Conservation (phyloP, 1,284 basidiomycete species). For the Bondarzewia mesenterica region DNA sequence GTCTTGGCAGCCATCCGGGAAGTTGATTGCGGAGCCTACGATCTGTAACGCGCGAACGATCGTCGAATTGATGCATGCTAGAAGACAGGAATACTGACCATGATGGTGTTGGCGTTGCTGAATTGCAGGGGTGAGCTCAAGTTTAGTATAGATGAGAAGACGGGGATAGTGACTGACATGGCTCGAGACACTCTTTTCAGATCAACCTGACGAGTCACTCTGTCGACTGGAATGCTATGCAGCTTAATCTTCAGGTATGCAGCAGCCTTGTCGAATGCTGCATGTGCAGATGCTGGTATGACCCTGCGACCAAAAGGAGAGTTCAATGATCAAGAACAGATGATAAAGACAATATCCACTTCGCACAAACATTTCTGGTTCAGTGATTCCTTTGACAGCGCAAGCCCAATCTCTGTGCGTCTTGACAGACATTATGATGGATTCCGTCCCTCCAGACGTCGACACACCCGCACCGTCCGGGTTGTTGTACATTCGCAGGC, state of each 20-base stretch:
- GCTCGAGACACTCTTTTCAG: conserved; percentile 75
- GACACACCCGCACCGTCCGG: conserved; percentile 84
- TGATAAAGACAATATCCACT: neutral
- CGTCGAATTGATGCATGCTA: neutral
- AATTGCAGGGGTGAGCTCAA: neutral
- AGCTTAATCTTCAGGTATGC: conserved; percentile 92
- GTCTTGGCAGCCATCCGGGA: conserved; percentile 87
- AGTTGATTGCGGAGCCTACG: conserved; percentile 88
- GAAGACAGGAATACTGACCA: conserved; percentile 35
- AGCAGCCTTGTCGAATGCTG: conserved; percentile 92
- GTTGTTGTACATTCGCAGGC: conserved; percentile 80
- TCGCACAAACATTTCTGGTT: conserved; percentile 80
- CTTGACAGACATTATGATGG: conserved; percentile 91
- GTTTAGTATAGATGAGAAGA: neutral
- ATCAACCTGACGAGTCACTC: conserved; percentile 73
- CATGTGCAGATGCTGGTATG: conserved; percentile 81
- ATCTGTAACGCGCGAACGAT: conserved; percentile 39
- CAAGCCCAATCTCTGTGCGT: conserved; percentile 92
- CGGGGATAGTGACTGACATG: no score
- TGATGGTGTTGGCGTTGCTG: conserved; percentile 77
- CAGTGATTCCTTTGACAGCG: conserved; percentile 78
- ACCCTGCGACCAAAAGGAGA: conserved; percentile 49
- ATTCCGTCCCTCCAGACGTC: conserved; percentile 94
- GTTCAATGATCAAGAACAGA: neutral
- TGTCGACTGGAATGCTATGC: conserved; percentile 83